These are phyloP conservation scores for Pestalotiopsis sp. DNA, from an alignment of 2,329 filamentous ascomycete genomes.

Conservation along the genomic window DNA sequence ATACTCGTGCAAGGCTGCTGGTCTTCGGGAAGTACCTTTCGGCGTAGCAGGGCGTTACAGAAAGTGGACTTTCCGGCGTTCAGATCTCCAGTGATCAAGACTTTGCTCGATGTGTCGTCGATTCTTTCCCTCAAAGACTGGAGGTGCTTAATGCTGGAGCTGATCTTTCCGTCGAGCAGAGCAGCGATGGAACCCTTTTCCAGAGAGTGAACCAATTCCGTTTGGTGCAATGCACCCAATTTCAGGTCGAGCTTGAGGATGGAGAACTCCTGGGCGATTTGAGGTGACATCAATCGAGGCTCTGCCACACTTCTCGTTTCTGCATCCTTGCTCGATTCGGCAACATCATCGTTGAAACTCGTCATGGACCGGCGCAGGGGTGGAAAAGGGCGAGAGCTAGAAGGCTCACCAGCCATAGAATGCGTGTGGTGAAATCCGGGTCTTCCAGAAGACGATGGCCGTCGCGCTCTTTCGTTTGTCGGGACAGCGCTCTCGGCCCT, in stretches of 20 bases:
- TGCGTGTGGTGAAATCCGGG: constrained; percentile 67
- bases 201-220: constrained; percentile 90
- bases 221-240: constrained; percentile 81
- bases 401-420: constrained; percentile 57
- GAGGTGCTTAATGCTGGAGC: constrained; percentile 89
- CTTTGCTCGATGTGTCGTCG: constrained; percentile 96
- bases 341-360: constrained; percentile 61
- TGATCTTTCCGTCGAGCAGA: constrained; percentile 90
- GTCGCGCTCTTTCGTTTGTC: constrained; percentile 18
- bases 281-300: constrained; percentile 84
- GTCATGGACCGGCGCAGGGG: constrained; percentile 73
- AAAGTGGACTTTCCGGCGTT: constrained; percentile 99
- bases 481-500: constrained; percentile 50
- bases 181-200: constrained; percentile 92
- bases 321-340: constrained; percentile 76
- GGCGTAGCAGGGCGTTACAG: constrained; percentile 91
- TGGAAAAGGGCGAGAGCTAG: constrained; percentile 44
- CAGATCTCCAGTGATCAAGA: constrained; percentile 91
- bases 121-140: constrained; percentile 87
- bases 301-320: constrained; percentile 66
- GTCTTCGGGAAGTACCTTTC: constrained; percentile 93
- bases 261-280: constrained; percentile 95
- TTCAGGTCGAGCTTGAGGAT: constrained; percentile 94
- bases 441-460: constrained; percentile 51
- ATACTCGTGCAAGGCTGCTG: constrained; percentile 98